Evolutionary conservation across 1,284 basidiomycete species (phyloP).

Genomic region (Cutaneotrichosporon cutaneum): DNA sequence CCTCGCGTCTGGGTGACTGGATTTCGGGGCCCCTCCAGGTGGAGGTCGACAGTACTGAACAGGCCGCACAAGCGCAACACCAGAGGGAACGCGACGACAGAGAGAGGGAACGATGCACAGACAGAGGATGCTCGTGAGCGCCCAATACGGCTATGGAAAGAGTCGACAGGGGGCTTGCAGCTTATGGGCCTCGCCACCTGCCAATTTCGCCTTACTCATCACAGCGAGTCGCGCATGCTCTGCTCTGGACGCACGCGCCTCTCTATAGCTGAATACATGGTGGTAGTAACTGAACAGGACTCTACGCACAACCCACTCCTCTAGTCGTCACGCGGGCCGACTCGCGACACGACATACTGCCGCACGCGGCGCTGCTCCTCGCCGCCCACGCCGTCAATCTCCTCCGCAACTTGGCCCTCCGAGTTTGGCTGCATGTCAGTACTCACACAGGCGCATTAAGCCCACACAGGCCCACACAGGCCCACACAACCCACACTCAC

Average conservation of each 20-base stretch:
- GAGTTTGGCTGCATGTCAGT: conserved; percentile 63
- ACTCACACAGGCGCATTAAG: not conserved
- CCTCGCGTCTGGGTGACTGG: not conserved
- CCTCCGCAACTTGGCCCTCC: conserved; percentile 78
- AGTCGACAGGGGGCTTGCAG: too few species aligned
- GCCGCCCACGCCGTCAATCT: conserved; percentile 81
- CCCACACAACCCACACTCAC: conserved; percentile 57
- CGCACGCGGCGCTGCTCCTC: conserved; percentile 74
- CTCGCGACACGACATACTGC: conserved; percentile 62
- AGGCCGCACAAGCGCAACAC: too few species aligned
- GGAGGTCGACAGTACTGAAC: not conserved
- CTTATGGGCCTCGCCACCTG: too few species aligned
- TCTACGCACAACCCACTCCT: not conserved
- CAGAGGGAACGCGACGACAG: too few species aligned
- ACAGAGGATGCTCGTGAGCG: too few species aligned
- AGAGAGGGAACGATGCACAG: too few species aligned
- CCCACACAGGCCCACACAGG: conserved; percentile 9
- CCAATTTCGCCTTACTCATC: too few species aligned
- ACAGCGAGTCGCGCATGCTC: not conserved
- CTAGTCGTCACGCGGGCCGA: conserved; percentile 46
- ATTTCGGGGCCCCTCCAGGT: not conserved
- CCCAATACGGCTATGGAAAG: too few species aligned
- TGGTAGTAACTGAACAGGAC: not conserved
- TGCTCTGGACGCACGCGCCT: not conserved
- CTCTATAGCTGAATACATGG: not conserved